These are phyloP conservation scores for Maudiozyma bulderi DNA, from an alignment of 805 yeast species.

Conservation along the genomic window DNA sequence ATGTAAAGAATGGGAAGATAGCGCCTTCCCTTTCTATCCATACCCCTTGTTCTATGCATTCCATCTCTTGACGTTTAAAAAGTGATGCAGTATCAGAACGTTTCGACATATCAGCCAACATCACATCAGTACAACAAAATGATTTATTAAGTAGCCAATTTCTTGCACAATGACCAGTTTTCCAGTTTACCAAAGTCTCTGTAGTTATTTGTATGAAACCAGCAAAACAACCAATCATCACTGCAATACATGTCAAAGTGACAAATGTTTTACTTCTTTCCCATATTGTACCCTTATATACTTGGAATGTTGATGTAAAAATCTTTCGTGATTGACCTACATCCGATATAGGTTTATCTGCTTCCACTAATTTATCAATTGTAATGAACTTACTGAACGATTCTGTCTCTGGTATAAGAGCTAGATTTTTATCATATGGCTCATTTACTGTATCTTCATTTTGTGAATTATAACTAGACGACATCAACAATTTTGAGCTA, in stretches of 20 bases:
- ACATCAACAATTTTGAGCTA: not conserved
- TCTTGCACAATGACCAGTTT: slow-evolving; percentile 66
- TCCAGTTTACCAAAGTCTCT: slow-evolving; percentile 72
- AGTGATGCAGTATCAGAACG: slow-evolving; percentile 12
- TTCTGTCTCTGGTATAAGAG: slow-evolving; percentile 20
- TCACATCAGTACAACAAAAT: slow-evolving; percentile 53
- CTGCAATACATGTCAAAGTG: slow-evolving; percentile 66
- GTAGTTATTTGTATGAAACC: slow-evolving; percentile 74
- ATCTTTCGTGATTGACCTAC: slow-evolving; percentile 1
- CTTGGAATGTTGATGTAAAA: slow-evolving; percentile 6
- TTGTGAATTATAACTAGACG: not conserved
- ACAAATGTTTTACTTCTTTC: slow-evolving; percentile 43
- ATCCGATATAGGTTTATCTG: slow-evolving; percentile 38
- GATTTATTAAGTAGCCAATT: slow-evolving; percentile 61
- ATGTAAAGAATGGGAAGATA: slow-evolving; percentile 43
- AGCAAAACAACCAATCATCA: slow-evolving; percentile 72
- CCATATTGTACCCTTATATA: slow-evolving; percentile 15
- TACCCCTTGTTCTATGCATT: slow-evolving; percentile 39
- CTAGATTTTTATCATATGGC: not conserved
- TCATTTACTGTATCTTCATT: not conserved
- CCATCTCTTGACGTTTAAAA: slow-evolving; percentile 26
- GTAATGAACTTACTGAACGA: slow-evolving; percentile 54
- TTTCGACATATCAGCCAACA: slow-evolving; percentile 35
- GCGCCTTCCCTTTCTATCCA: slow-evolving; percentile 61
- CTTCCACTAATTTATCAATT: slow-evolving; percentile 58